Evolutionary conservation across 371 early-diverging fungal genomes (phyloP), one percentile per base, ranked within the genome.

Genomic region (Rhizopus microsporus): DNA sequence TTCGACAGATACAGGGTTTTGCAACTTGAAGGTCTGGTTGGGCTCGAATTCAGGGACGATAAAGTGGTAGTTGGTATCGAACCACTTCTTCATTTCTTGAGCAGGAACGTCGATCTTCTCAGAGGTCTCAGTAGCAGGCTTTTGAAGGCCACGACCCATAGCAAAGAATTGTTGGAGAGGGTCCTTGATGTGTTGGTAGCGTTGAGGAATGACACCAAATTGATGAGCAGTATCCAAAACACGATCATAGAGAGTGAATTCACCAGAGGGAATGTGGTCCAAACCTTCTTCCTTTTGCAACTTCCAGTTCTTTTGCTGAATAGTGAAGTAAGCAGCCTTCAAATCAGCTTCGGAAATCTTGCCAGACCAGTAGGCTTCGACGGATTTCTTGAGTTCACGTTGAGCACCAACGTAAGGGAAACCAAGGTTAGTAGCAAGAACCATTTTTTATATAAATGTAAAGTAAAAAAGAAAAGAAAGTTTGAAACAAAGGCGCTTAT

Each of bases 61-160:
- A 68, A 81, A 88, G 66, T 86, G 88, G 84, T 93, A 97, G 91
- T 97, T 97, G 72, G 97, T 96, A 74, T 97, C 97, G 72, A 96
- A 97, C 93, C 93, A 93, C 78, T 91, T 92, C 82, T 91, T 90
- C 92, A 97, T 96, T 76, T 96, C 95, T 80, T 94, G 89, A 57
- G 96, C 93, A 56, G 93, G 92, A 43, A 97, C 90, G 64, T 96
- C 96, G 44, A 96, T 79, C 74, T 85, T 85, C 48, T 76, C 77
- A 30, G 74, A 65, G 23, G 72, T 74, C 56, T 75, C 86, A 33
- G 83, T 84, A 55, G 83, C 90, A 51, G 79, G 60, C 71, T 78
- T 77, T 74, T 95, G 94, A 54, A 91, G 84, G 68, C 97, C 97
- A 80, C 97, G 94, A 60, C 89, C 95, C 91, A 97, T 95, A 72